These are phyloP conservation scores for Diutina siamensis DNA, from an alignment of 1,139 yeast genomes.

Conservation along the genomic window DNA sequence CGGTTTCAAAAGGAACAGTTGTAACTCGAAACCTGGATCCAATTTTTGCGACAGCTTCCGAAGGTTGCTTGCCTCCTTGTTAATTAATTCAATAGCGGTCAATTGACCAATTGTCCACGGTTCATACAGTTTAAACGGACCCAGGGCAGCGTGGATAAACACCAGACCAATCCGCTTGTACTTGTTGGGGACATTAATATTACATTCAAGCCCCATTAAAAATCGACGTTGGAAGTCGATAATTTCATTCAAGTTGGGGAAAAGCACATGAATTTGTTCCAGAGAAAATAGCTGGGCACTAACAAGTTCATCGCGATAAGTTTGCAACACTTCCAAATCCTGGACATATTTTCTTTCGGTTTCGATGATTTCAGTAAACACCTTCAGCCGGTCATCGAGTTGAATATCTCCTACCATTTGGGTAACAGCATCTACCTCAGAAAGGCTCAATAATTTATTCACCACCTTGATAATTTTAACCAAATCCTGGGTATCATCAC, in stretches of 20 bases:
- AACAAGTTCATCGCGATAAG: constrained; percentile 58
- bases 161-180: constrained; percentile 83
- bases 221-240: constrained; percentile 90
- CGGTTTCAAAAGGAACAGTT: constrained; percentile 83
- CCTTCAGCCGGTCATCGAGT: constrained; percentile 56
- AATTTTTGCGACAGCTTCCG: constrained; percentile 48
- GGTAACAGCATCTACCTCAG: constrained; percentile 29
- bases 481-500: constrained; percentile 71
- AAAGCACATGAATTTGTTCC: constrained; percentile 70
- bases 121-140: constrained; percentile 80
- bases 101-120: constrained; percentile 84
- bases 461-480: constrained; percentile 63
- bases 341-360: constrained; percentile 90
- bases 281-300: constrained; percentile 58
- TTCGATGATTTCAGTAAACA: constrained; percentile 71
- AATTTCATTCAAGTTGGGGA: constrained; percentile 79
- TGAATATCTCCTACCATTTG: constrained; percentile 17
- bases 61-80: constrained; percentile 48
- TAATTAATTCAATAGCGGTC: constrained; percentile 73
- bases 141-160: constrained; percentile 65
- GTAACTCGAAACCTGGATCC: constrained; percentile 83
- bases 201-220: constrained; percentile 79
- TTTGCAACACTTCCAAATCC: constrained; percentile 65
- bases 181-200: constrained; percentile 60
- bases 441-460: constrained; percentile 28